Evolutionary conservation across 345 rosid species (phyloP), one percentile per base, ranked within the genome.

Genomic region (Arabidopsis arenosa): DNA sequence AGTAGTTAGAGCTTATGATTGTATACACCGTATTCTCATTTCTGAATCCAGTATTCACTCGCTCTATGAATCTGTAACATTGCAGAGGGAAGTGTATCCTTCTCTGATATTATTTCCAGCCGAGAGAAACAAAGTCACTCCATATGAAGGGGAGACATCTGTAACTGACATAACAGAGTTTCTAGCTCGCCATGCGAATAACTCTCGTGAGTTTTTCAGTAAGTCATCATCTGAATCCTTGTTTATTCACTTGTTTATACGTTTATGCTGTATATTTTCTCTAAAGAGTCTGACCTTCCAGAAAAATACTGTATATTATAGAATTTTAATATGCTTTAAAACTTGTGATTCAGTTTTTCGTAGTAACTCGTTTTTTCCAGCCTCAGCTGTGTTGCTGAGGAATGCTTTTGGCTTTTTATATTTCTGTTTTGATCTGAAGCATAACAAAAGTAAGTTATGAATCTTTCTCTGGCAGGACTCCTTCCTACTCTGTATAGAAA

Each of bases 1-100:
- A 28, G 32, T 28, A 28, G 4, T 28, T 28, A 28, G 68, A 58
- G 68, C 23, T 49, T 41, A 14, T 37, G 41, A 44, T 18, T 56
- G 21, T 14, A 9, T 37, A 15, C n/a, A 63, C 58, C 9, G 3
- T 51, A 26, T 21, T 64, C 23, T 79, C 44, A 12, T 21, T 61
- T 73, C 35, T 43, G 49, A 51, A 21, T 72, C 14, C 49, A 40
- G 57, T 21, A 37, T 59, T 66, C 45, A 65, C 72, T 47, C 33
- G 41, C 39, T 71, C 60, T 26, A 12, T 55, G 51, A 61, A 58
- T 66, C 6, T 66, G 48, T 51, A 21, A 49, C 37, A 13, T 59
- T 85, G 88, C 93, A 94, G 97, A 85, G 89, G 74, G 97, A 92
- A 76, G 84, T 86, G 56, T 94, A 85, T 88, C 98, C 98, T 58